Evolutionary conservation across 2,329 filamentous ascomycete genomes (phyloP).

Genomic region (Incumbomyces lentus): DNA sequence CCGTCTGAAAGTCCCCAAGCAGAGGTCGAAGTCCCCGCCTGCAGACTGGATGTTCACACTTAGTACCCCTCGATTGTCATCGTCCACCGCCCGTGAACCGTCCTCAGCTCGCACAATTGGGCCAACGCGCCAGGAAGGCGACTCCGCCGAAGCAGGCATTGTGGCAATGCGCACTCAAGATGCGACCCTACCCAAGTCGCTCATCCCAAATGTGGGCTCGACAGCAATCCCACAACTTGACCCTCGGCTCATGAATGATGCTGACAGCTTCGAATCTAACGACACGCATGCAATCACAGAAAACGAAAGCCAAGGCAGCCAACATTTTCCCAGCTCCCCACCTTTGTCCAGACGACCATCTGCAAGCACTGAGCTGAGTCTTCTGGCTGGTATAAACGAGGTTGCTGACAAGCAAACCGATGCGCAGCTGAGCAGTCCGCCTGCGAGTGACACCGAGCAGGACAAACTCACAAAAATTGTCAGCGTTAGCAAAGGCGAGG

Average conservation of each 20-base stretch:
- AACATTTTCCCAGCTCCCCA: constrained; percentile 12
- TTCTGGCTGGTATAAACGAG: neutral
- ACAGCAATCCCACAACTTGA: constrained; percentile 13
- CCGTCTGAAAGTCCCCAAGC: constrained; percentile 12
- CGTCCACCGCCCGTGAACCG: constrained; percentile 5
- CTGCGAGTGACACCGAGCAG: neutral
- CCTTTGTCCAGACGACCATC: constrained; percentile 7
- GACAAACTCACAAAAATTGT: neutral
- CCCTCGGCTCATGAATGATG: constrained; percentile 17
- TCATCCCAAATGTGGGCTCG: constrained; percentile 9
- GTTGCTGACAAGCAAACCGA: neutral
- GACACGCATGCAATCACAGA: neutral
- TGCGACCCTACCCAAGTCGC: constrained; percentile 12
- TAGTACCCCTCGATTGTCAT: constrained; percentile 11
- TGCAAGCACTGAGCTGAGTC: neutral
- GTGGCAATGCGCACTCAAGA: constrained; percentile 15
- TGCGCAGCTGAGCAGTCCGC: constrained; percentile 12
- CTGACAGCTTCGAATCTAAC: constrained; percentile 5
- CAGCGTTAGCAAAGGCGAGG: constrained; percentile 19
- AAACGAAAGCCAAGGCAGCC: neutral
- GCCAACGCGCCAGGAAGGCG: neutral
- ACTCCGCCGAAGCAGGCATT: constrained; percentile 13
- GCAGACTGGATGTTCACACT: constrained; percentile 4
- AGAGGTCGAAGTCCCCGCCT: constrained; percentile 9
- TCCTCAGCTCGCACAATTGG: constrained; percentile 1